Percentiles rank a stretch among this genome's conserved stretches.
These are phyloP conservation scores for Lolium rigidum DNA, from an alignment of 176 grass and related monocot genomes.

Conservation along the genomic window DNA sequence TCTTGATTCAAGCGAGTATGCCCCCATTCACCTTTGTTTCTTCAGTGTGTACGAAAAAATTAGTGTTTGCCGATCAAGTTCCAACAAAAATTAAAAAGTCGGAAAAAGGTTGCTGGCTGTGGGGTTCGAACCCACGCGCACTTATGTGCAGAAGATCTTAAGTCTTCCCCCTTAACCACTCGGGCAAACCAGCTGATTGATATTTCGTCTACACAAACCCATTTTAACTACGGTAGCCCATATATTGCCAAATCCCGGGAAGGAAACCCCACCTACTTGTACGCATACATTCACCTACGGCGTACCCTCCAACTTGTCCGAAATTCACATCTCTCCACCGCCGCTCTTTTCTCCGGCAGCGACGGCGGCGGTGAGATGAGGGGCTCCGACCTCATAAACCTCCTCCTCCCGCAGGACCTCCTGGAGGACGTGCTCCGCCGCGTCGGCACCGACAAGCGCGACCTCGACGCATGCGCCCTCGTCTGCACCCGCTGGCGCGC, in stretches of 20 bases:
- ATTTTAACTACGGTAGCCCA: no score
- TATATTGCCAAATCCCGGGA: no score
- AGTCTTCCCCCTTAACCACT: conserved; percentile 99
- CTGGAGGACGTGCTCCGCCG: conserved; percentile 60
- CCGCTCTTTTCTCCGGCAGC: conserved; percentile 20
- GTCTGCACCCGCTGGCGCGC: conserved; percentile 73
- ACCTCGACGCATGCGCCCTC: conserved; percentile 73
- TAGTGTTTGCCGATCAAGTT: no score
- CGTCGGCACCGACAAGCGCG: conserved; percentile 57
- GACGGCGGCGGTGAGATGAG: conserved; percentile 73
- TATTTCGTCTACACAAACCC: background rate
- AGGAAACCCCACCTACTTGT: no score
- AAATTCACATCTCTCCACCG: background rate
- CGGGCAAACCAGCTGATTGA: conserved; percentile 77
- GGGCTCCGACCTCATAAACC: conserved; percentile 72
- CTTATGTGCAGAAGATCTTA: conserved; percentile 90
- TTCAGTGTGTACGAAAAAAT: no score
- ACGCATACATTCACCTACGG: background rate
- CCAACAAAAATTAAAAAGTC: no score
- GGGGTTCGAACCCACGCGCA: conserved; percentile 75
- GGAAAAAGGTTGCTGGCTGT: background rate
- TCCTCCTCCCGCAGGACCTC: conserved; percentile 65
- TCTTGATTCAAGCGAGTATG: no score
- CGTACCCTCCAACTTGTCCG: no score
- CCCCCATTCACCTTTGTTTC: no score